These are phyloP conservation scores for Aphanomyces astaci DNA, from an alignment of 352 stramenopile species.

Conservation along the genomic window DNA sequence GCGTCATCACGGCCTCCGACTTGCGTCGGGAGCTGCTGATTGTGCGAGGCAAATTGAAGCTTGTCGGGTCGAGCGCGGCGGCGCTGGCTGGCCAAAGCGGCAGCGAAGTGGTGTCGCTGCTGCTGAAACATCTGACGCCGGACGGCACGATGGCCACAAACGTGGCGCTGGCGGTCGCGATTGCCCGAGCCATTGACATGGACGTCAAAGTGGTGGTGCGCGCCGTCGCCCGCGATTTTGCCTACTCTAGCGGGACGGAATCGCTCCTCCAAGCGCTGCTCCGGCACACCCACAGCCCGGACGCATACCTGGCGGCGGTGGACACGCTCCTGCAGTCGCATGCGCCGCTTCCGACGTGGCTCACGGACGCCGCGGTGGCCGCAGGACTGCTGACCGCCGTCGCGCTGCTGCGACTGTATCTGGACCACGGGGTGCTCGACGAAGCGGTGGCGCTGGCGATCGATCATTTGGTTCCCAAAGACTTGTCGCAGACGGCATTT, in stretches of 20 bases:
- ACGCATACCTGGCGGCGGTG: background rate
- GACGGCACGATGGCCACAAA: background rate
- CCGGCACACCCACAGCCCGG: background rate
- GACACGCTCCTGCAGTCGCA: background rate
- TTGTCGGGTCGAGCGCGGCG: background rate
- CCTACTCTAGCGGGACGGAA: background rate
- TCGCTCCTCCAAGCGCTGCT: background rate
- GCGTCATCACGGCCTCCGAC: background rate
- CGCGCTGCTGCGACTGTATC: background rate
- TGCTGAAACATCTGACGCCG: constrained; percentile 1
- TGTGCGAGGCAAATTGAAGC: background rate
- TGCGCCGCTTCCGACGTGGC: background rate
- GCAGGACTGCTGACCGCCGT: background rate
- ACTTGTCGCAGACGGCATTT: background rate
- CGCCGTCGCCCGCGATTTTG: background rate
- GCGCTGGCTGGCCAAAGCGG: background rate
- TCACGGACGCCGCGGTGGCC: background rate
- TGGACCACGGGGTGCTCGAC: background rate
- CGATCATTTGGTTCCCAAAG: background rate
- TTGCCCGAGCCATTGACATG: background rate
- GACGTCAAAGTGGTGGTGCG: constrained; percentile 3
- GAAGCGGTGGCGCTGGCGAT: background rate
- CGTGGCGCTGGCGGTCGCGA: background rate
- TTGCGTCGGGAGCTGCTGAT: background rate
- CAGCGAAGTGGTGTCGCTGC: constrained; percentile 10